Evolutionary conservation across 2,329 filamentous ascomycete genomes (phyloP).

Genomic region (Alternaria incomplexa): DNA sequence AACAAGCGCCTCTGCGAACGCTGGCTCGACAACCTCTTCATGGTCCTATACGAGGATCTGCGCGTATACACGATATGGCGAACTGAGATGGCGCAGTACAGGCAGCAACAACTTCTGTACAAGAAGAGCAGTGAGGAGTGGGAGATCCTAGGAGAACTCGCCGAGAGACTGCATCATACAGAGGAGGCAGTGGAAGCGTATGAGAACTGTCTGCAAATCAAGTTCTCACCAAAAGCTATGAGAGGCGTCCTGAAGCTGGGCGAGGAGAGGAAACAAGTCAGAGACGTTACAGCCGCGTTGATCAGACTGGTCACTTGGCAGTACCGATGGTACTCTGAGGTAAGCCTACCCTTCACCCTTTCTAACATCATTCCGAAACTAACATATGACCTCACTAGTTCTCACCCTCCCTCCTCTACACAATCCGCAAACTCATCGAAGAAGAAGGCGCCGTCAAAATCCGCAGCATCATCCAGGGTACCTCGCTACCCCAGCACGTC

Average conservation of each 20-base stretch:
- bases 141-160: constrained; percentile 94
- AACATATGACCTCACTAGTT: constrained; percentile 62
- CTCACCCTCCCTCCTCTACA: constrained; percentile 85
- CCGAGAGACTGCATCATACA: constrained; percentile 88
- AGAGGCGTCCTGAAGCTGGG: constrained; percentile 81
- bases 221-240: constrained; percentile 93
- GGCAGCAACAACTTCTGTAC: constrained; percentile 91
- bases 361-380: neutral
- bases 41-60: constrained; percentile 98
- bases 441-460: constrained; percentile 98
- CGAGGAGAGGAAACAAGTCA: constrained; percentile 77
- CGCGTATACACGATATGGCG: constrained; percentile 99
- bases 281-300: constrained; percentile 81
- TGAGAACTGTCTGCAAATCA: constrained; percentile 80
- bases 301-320: constrained; percentile 97
- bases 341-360: constrained; percentile 36
- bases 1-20: constrained; percentile 97
- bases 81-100: constrained; percentile 95
- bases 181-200: constrained; percentile 95
- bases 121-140: constrained; percentile 97
- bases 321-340: constrained; percentile 98
- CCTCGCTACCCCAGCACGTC: constrained; percentile 89
- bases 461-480: constrained; percentile 94
- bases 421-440: constrained; percentile 91
- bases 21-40: constrained; percentile 98